Evolutionary conservation across 176 grass and related monocot species (phyloP), one percentile per base, ranked within the genome.

Genomic region (Avena eriantha): DNA sequence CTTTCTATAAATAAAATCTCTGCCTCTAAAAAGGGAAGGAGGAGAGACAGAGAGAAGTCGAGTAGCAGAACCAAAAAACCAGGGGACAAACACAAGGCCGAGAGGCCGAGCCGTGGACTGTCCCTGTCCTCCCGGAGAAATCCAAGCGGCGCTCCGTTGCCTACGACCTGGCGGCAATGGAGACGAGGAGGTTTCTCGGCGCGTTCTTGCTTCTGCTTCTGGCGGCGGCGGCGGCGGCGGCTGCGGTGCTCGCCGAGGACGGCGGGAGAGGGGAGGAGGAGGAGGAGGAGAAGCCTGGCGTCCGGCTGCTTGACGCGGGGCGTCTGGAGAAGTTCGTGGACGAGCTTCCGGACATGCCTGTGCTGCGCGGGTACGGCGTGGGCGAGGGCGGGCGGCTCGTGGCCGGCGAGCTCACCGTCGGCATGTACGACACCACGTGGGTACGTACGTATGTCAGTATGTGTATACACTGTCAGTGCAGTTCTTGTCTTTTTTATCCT

Each of bases 341-440:
- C 61, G 96, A 98, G 88, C 90, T 98, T 45, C 96, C 96, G 18
- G 72, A 89, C 49, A 94, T 95, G 88, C 90, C 93, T 5, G 89
- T 70, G 88, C 81, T 95, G 26, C 91, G 86, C 53, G 93, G 91
- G 7, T 98, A 88, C 76, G 84, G 57, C 51, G 70, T 91, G 8
- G 11, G 9, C 3, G 43, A 50, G 0, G 77, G 64, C 57, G 96
- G 93, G 17, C 6, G 15, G n/a, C 79, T 85, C 68, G 84, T 95
- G 57, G 83, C 96, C 88, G 90, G 96, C 53, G 95, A 98, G 67
- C 90, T 95, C 67, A 86, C 92, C 84, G 80, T 98, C 67, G 96
- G 96, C 90, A 98, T 95, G 96, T 94, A 92, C 59, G 93, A 98
- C 41, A 98, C 90, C 78, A 88, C 39, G 56, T 98, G 93, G 96